A percentile compares a stretch with the other conserved stretches of the same genome.
Conservation (phyloP, 495 filamentous ascomycete species). For the Neurospora sp. region DNA sequence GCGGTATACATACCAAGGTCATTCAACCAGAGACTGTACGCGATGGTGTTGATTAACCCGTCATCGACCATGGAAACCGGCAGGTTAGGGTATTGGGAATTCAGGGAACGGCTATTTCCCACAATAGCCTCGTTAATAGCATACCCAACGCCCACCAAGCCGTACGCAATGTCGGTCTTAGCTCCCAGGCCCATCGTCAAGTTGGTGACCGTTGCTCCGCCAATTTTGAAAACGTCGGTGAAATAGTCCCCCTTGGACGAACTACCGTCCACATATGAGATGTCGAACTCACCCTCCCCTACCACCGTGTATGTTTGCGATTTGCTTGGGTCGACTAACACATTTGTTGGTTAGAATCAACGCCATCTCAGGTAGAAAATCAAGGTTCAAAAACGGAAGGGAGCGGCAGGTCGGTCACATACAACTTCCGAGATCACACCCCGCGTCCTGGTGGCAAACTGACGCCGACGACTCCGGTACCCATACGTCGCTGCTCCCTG, state of each 20-base stretch:
- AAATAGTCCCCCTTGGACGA: slow-evolving; percentile 73
- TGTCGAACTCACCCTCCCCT: slow-evolving; percentile 61
- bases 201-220: slow-evolving; percentile 49
- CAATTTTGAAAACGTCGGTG: slow-evolving; percentile 66
- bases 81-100: slow-evolving; percentile 61
- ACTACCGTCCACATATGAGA: slow-evolving; percentile 77
- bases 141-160: slow-evolving; percentile 87
- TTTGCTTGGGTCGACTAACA: slow-evolving; percentile 45
- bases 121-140: slow-evolving; percentile 67
- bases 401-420: slow-evolving; percentile 10
- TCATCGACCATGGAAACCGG: slow-evolving; percentile 64
- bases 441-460: slow-evolving; percentile 41
- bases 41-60: slow-evolving; percentile 65
- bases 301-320: slow-evolving; percentile 64
- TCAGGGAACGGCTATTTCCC: slow-evolving; percentile 21
- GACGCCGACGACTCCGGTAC: slow-evolving; percentile 52
- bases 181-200: slow-evolving; percentile 83
- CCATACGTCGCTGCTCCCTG: slow-evolving; percentile 89
- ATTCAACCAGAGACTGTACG: slow-evolving; percentile 87
- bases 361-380: background rate
- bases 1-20: slow-evolving; percentile 43
- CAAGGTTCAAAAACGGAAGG: background rate
- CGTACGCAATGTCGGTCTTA: slow-evolving; percentile 57
- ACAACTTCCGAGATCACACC: slow-evolving; percentile 40
- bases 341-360: slow-evolving; percentile 2